Conservation (phyloP, 208 protist genomes). For the Leishmania amazonensis region DNA sequence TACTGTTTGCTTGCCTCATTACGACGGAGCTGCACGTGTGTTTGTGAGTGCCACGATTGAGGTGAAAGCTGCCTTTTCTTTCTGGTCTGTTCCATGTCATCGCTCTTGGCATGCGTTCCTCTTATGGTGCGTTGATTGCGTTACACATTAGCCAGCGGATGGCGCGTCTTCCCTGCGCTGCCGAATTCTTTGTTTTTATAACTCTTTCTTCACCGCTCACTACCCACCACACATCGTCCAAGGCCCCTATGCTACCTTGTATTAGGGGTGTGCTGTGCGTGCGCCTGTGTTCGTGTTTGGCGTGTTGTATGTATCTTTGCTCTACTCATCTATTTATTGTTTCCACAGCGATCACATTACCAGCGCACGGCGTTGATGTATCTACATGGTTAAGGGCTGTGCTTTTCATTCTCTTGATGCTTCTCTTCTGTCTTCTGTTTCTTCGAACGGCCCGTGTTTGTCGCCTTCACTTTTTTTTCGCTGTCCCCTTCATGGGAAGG, state of each 20-base stretch:
- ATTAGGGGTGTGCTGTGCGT: not conserved
- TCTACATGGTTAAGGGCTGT: not conserved
- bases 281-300: not conserved
- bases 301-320: not conserved
- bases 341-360: not conserved
- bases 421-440: not conserved
- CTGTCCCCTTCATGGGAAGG: not conserved
- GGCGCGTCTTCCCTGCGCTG: not conserved
- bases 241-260: not conserved
- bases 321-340: not conserved
- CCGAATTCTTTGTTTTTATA: not conserved
- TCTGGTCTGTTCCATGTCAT: constrained; percentile 6
- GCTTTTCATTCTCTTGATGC: not conserved
- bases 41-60: not conserved
- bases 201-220: not conserved
- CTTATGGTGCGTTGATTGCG: not conserved
- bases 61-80: not conserved
- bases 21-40: not conserved
- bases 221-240: not conserved
- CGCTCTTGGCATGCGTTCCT: not conserved
- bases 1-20: not conserved
- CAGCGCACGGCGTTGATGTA: not conserved
- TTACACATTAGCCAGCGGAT: not conserved
- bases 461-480: not conserved
- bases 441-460: not conserved